Conservation (phyloP, 805 yeast genomes). For the Kuraishia floccosa region DNA sequence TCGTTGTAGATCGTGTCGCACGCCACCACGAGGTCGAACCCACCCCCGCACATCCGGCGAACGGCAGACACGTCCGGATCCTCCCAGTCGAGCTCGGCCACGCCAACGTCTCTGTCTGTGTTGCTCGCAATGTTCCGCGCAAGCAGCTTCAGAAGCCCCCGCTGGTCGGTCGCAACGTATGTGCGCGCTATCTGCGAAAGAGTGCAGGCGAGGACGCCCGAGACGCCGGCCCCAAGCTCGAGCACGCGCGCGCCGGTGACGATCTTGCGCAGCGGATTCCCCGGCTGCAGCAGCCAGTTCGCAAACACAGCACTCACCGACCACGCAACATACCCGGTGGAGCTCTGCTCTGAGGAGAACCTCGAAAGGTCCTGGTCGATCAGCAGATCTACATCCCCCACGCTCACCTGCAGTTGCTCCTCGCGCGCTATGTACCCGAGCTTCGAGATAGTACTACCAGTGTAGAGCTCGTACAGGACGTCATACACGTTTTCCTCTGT, state of each 20-base stretch:
- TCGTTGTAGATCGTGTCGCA: slow-evolving; percentile 62
- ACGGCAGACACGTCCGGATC: slow-evolving; percentile 20
- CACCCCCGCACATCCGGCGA: slow-evolving; percentile 1
- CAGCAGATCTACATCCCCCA: background rate
- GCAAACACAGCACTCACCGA: slow-evolving; percentile 32
- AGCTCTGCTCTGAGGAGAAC: slow-evolving; percentile 2
- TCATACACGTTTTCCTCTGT: too few relatives aligned
- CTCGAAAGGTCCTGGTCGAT: slow-evolving; percentile 1
- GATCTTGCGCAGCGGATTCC: slow-evolving; percentile 15
- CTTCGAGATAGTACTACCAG: background rate
- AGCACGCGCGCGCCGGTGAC: slow-evolving; percentile 15
- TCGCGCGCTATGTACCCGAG: slow-evolving; percentile 2
- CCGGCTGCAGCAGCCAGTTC: slow-evolving; percentile 35
- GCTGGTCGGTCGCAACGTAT: slow-evolving; percentile 51
- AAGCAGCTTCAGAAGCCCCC: slow-evolving; percentile 37
- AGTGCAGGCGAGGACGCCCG: slow-evolving; percentile 36
- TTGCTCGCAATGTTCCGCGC: slow-evolving; percentile 33
- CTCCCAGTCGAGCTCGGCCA: slow-evolving; percentile 56
- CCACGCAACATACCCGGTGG: slow-evolving; percentile 61
- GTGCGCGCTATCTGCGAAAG: slow-evolving; percentile 20
- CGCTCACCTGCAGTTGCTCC: background rate
- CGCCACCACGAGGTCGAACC: slow-evolving; percentile 38
- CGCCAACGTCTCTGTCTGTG: slow-evolving; percentile 22
- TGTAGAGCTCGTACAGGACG: slow-evolving; percentile 2
- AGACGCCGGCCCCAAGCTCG: slow-evolving; percentile 55